Evolutionary conservation across 2,329 filamentous ascomycete genomes (phyloP).

Genomic region (Albophoma yamanashiensis): DNA sequence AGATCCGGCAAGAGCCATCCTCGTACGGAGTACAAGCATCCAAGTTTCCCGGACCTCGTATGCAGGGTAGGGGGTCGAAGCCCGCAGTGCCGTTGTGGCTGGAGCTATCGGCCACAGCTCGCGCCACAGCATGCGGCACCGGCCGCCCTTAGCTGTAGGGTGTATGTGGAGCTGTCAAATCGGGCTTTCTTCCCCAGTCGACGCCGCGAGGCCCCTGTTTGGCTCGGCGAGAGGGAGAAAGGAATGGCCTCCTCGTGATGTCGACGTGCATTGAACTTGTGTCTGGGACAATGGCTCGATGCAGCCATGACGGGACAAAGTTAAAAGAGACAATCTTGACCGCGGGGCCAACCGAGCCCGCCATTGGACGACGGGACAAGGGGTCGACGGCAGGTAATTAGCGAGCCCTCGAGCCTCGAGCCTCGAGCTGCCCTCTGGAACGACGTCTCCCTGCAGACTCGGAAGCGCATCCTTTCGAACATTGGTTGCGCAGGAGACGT

Average conservation of each 20-base stretch:
- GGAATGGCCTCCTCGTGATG: neutral
- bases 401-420: neutral
- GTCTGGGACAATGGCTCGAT: neutral
- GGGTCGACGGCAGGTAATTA: neutral
- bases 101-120: constrained; percentile 10
- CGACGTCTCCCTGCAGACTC: neutral
- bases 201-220: neutral
- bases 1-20: neutral
- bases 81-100: constrained; percentile 7
- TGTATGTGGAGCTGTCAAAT: neutral
- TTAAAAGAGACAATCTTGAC: neutral
- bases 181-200: neutral
- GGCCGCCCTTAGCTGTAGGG: no score
- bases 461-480: neutral
- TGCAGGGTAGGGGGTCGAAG: neutral
- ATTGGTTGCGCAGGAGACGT: neutral
- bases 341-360: neutral
- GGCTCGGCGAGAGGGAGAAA: neutral
- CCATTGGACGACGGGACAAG: neutral
- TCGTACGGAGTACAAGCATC: neutral
- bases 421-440: neutral
- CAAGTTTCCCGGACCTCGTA: neutral
- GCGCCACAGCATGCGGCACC: constrained; percentile 13
- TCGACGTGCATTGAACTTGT: neutral
- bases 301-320: neutral